A percentile compares a stretch with the other conserved stretches of the same genome.
Conservation (phyloP, 441 rosid species). For the Manihot esculenta region DNA sequence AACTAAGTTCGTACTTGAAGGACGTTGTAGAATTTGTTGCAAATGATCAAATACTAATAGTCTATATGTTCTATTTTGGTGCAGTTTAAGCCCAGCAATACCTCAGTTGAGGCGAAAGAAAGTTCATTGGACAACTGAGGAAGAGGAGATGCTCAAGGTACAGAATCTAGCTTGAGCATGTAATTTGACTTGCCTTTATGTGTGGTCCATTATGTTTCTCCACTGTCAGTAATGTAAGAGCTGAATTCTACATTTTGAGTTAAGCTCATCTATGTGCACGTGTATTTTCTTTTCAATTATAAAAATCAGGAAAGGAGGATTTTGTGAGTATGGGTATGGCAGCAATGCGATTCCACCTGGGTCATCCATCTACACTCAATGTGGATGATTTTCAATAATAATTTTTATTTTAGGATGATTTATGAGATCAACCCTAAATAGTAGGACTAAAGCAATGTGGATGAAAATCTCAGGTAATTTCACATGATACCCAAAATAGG, state of each 20-base stretch:
- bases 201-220: background rate
- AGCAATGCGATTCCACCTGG: background rate
- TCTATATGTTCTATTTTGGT: conserved; percentile 7
- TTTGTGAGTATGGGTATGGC: background rate
- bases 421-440: background rate
- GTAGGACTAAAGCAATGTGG: background rate
- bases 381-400: background rate
- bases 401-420: background rate
- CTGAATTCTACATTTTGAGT: background rate
- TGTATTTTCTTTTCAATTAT: background rate
- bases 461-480: background rate
- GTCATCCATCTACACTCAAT: background rate
- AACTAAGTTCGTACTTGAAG: conserved; percentile 5
- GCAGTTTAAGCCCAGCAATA: conserved; percentile 33
- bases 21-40: conserved; percentile 1
- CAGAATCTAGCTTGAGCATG: background rate
- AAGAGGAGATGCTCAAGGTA: conserved; percentile 56
- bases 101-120: conserved; percentile 37
- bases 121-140: conserved; percentile 45
- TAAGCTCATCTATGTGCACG: background rate
- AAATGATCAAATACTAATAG: background rate
- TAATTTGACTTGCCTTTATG: background rate
- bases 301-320: background rate
- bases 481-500: background rate
- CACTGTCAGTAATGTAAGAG: background rate